Evolutionary conservation across 768 basidiomycete species (phyloP), one percentile per base, ranked within the genome.

Genomic region (Panaeolus cyanescens): DNA sequence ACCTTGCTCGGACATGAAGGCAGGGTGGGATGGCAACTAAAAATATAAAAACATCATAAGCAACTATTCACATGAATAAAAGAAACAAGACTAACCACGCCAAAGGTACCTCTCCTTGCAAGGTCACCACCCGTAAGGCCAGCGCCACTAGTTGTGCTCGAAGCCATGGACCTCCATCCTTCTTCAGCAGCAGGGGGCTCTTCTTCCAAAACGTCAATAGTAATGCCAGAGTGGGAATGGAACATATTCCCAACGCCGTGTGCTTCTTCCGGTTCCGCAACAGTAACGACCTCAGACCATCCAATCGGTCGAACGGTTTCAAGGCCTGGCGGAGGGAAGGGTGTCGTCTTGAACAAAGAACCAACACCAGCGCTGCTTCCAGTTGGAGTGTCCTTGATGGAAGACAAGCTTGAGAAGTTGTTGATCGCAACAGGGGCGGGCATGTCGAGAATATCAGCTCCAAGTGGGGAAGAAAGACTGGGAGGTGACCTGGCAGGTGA

Each of bases 151-250:
- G 71, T 71, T 4, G 71, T 59, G 19, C 74, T 75, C 33, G 79
- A 68, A 8, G 85, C 76, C 61, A 91, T 75, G 10, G 77, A 76
- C 61, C 84, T 78, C 91, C 91, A 92, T 4, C 82, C 76, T 58
- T 82, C 83, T 19, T 79, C 80, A 25, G 90, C 85, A 59, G 69
- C 69, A 2, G 91, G 90, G 7, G 91, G 90, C 22, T 80, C 86
- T 32, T 90, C 87, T 62, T 92, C 91, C 15, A 90, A 74, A 5
- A 90, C 68, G 67, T 91, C 88, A 19, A 86, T 80, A 3, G 79
- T 73, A 58, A 86, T 74, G 2, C 64, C 73, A 36, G 45, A 28
- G 25, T 50, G 15, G 22, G 30, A 25, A 15, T 50, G 45, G 45
- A 50, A 50, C 25, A 50, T 9, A 50, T 50, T 22, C 3, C 45